Percentiles rank a stretch among this genome's conserved stretches.
Evolutionary conservation across 169 alveolate genomes (phyloP).

Genomic region (Cryptosporidium bovis): DNA sequence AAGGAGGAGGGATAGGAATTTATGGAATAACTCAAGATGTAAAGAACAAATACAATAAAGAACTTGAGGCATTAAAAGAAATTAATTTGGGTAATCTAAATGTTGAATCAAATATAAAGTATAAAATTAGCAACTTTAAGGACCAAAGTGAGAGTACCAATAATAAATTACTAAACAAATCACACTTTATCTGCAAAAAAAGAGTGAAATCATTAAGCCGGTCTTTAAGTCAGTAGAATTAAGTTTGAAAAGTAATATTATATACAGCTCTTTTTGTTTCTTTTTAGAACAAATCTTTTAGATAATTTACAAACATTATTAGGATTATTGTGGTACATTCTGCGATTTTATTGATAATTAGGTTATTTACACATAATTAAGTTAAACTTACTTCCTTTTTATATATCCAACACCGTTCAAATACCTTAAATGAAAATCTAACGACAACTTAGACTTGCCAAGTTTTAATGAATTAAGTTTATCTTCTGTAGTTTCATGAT

Average conservation of each 20-base stretch:
- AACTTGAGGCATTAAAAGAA: slow-evolving; percentile 26
- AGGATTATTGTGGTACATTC: slow-evolving; percentile 25
- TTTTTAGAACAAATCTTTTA: not conserved
- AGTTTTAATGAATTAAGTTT: slow-evolving; percentile 17
- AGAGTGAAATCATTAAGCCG: slow-evolving; percentile 50
- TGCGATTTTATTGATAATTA: not conserved
- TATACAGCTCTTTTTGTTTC: not conserved
- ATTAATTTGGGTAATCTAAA: not conserved
- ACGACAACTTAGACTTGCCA: slow-evolving; percentile 33
- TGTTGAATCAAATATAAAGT: not conserved
- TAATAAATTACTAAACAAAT: not conserved
- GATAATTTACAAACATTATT: slow-evolving; percentile 26
- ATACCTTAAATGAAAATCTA: slow-evolving; percentile 51
- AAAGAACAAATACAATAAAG: slow-evolving; percentile 5
- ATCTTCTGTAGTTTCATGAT: slow-evolving; percentile 37
- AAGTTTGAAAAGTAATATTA: too few relatives aligned
- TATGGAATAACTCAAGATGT: slow-evolving; percentile 63
- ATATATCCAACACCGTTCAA: slow-evolving; percentile 45
- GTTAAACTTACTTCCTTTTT: slow-evolving; percentile 52
- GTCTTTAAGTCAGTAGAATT: slow-evolving; percentile 7
- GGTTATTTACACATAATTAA: slow-evolving; percentile 7
- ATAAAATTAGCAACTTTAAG: not conserved
- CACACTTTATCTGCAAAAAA: not conserved
- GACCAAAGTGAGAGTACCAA: not conserved
- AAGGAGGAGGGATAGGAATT: slow-evolving; percentile 63